phyloP scores from a whole-genome alignment of 345 rosid genomes.

The Hibiscus syriacus region DNA sequence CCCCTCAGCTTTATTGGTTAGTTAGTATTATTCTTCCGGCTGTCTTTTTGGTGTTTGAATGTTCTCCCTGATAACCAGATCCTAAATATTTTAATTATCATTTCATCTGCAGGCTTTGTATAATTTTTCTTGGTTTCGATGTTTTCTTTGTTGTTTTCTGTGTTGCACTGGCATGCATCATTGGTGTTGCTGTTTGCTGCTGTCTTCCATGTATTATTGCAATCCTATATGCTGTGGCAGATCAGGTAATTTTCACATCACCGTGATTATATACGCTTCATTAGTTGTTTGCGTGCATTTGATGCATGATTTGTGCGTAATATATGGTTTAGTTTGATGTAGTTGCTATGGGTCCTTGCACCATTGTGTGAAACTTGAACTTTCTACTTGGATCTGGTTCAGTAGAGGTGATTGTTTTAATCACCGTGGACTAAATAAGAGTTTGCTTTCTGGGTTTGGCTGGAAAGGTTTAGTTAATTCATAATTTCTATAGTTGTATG shows the following conservation, averaged over 20 bases:
- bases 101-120: slow-evolving; percentile 69
- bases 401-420: not conserved
- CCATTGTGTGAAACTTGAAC: not conserved
- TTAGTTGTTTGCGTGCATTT: not conserved
- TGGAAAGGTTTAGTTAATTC: no score
- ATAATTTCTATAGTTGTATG: no score
- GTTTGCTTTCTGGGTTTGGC: not conserved
- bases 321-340: not conserved
- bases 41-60: not conserved
- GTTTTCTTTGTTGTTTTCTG: slow-evolving; percentile 96
- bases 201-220: slow-evolving; percentile 98
- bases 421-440: not conserved
- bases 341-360: not conserved
- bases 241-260: slow-evolving; percentile 54
- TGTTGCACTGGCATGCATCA: slow-evolving; percentile 88
- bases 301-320: slow-evolving; percentile 1
- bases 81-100: slow-evolving; percentile 12
- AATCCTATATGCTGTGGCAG: slow-evolving; percentile 86
- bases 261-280: not conserved
- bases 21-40: slow-evolving; percentile 15
- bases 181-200: slow-evolving; percentile 97
- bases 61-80: not conserved
- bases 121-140: slow-evolving; percentile 87
- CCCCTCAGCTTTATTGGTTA: slow-evolving; percentile 90
- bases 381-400: not conserved